Evolutionary conservation across 2,329 filamentous ascomycete genomes (phyloP).

Genomic region (Penicillium frequentans): DNA sequence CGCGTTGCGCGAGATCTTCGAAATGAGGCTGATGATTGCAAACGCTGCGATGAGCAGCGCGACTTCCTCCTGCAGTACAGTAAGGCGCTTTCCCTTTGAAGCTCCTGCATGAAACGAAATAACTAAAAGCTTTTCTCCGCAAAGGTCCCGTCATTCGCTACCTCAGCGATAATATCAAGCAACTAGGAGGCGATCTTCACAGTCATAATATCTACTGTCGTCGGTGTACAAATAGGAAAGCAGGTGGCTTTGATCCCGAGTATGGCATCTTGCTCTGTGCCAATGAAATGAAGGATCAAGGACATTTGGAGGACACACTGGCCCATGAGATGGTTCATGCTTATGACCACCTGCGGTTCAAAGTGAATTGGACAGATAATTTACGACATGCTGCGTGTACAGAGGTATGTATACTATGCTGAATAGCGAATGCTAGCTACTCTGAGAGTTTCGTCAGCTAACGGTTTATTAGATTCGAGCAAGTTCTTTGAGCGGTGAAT

Average conservation of each 20-base stretch:
- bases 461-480: constrained; percentile 71
- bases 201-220: constrained; percentile 76
- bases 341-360: constrained; percentile 89
- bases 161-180: constrained; percentile 75
- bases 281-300: constrained; percentile 78
- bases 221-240: constrained; percentile 70
- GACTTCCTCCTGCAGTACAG: constrained; percentile 82
- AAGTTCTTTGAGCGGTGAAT: constrained; percentile 89
- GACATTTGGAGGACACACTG: constrained; percentile 88
- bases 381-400: constrained; percentile 90
- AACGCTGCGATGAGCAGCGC: constrained; percentile 75
- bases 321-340: constrained; percentile 98
- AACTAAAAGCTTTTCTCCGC: constrained; percentile 3
- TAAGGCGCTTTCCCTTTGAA: constrained; percentile 22
- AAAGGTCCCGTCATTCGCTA: constrained; percentile 78
- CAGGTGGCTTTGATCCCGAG: constrained; percentile 81
- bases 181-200: constrained; percentile 75
- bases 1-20: constrained; percentile 72
- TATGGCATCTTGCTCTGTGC: constrained; percentile 91
- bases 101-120: not conserved
- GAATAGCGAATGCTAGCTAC: not conserved
- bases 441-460: constrained; percentile 1
- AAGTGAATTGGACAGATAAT: constrained; percentile 78
- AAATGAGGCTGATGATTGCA: constrained; percentile 76
- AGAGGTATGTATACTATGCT: constrained; percentile 60